Evolutionary conservation across 1,284 basidiomycete genomes (phyloP).

Genomic region (Ceratobasidium sp.): DNA sequence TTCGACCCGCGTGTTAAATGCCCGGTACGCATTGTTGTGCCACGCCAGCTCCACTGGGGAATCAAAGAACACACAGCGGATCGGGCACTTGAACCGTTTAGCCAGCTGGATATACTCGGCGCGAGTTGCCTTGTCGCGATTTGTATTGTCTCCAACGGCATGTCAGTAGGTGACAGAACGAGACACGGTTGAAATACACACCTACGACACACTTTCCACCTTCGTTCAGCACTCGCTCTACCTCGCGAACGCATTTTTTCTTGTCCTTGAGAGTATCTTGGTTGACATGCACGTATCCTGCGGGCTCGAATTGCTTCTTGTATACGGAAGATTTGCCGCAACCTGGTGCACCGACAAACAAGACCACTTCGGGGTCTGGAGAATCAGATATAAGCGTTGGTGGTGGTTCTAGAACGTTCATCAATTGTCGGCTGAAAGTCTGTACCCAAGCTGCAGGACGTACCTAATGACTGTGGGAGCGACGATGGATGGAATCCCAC

Average conservation of each 20-base stretch:
- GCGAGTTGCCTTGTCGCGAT: conserved; percentile 72
- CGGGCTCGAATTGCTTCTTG: conserved; percentile 67
- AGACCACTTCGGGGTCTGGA: conserved; percentile 60
- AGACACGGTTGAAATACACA: conserved; percentile 48
- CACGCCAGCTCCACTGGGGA: conserved; percentile 77
- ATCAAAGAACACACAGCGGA: conserved; percentile 69
- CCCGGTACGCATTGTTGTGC: conserved; percentile 90
- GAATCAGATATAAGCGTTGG: conserved; percentile 59
- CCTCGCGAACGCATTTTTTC: conserved; percentile 74
- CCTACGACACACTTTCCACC: conserved; percentile 79
- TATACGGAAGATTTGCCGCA: conserved; percentile 89
- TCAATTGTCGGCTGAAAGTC: not conserved
- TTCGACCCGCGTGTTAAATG: conserved; percentile 51
- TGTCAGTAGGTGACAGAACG: conserved; percentile 8
- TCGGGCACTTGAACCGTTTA: conserved; percentile 58
- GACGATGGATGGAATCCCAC: conserved; percentile 59
- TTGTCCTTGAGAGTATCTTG: conserved; percentile 81
- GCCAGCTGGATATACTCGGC: conserved; percentile 73
- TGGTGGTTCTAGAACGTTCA: conserved; percentile 55
- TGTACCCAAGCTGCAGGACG: not conserved
- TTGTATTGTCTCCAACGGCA: conserved; percentile 78
- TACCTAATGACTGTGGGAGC: conserved; percentile 31
- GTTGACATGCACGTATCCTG: conserved; percentile 81
- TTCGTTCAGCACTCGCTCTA: conserved; percentile 61
- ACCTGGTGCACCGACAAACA: conserved; percentile 89